Base-by-base conservation (phyloP, 495 filamentous ascomycete genomes). In the Penicillium bovifimosum region DNA sequence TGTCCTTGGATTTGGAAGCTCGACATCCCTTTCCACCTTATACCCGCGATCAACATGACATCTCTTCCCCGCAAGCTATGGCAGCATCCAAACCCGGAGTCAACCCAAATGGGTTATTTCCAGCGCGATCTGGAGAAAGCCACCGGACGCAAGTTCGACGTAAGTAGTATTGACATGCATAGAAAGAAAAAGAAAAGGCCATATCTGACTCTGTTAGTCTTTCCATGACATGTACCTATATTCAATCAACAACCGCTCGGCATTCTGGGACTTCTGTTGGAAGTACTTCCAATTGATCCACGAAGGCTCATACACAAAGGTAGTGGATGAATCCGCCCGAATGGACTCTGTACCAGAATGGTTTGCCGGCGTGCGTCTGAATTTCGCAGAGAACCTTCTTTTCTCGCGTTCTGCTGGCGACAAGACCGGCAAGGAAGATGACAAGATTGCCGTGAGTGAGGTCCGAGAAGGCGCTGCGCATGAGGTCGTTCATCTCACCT, bases 351-450 rank as follows among this genome's bases (percentile, higher is more conserved):
- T 89, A 6, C 86, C 86, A 5, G 64, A 70, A 29, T 89, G 85
- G 75, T 74, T 74, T 41, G 59, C 76, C 7, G 86, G 84, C 3
- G 73, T 87, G 3, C 78, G 72, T 18, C 69, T 91, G 41, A 93
- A 93, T 59, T 91, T 90, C 58, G 87, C 88, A 3, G 86, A 91
- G 70, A 93, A 93, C 58, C 69, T 91, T 18, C 77, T 93, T 13
- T 74, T 70, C 49, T 64, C 64, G 1, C 52, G 48, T 7, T 16
- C 26, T 31, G 20, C 51, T 43, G 42, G 59, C 18, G 32, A 56
- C 50, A 47, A 44, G 13, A 34, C 42, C 3, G 73, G 76, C 32
- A 92, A 92, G 68, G 86, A 88, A 59, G 84, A 90, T 47, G 57
- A 53, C 45, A 87, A 84, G 60, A 72, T 87, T 36, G 86, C 85